These are phyloP conservation scores for Trifolium fragiferum DNA, from an alignment of 306 rosid genomes.

Conservation along the genomic window DNA sequence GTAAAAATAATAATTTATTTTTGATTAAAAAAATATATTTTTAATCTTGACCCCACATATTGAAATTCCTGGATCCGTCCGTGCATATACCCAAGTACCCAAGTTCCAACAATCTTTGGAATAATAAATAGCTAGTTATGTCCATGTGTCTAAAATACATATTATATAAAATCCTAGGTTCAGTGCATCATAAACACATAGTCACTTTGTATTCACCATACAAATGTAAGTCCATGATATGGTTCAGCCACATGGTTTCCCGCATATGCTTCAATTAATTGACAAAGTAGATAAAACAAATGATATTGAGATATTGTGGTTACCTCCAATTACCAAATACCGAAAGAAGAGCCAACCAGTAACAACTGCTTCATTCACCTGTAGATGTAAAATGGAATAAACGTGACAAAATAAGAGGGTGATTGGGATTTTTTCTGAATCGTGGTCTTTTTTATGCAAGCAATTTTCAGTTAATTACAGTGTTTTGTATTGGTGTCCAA, in stretches of 20 bases:
- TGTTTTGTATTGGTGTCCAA: constrained; percentile 9
- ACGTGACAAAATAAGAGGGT: neutral
- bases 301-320: constrained; percentile 29
- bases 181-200: neutral
- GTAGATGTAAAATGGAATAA: constrained; percentile 40
- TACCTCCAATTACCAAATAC: constrained; percentile 99
- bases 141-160: constrained; percentile 2
- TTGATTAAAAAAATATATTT: too few relatives aligned
- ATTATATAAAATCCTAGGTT: constrained; percentile 7
- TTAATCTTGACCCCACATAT: too few relatives aligned
- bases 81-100: too few relatives aligned
- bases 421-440: constrained; percentile 15
- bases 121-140: constrained; percentile 32
- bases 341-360: constrained; percentile 98
- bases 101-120: constrained; percentile 25
- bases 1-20: too few relatives aligned
- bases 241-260: constrained; percentile 4
- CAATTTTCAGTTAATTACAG: constrained; percentile 4
- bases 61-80: too few relatives aligned
- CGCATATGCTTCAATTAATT: constrained; percentile 10
- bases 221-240: neutral
- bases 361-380: constrained; percentile 98
- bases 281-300: constrained; percentile 5
- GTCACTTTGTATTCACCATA: constrained; percentile 8
- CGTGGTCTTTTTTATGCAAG: neutral